These are phyloP conservation scores for Nemania abortiva DNA, from an alignment of 2,329 filamentous ascomycete species.

Conservation along the genomic window DNA sequence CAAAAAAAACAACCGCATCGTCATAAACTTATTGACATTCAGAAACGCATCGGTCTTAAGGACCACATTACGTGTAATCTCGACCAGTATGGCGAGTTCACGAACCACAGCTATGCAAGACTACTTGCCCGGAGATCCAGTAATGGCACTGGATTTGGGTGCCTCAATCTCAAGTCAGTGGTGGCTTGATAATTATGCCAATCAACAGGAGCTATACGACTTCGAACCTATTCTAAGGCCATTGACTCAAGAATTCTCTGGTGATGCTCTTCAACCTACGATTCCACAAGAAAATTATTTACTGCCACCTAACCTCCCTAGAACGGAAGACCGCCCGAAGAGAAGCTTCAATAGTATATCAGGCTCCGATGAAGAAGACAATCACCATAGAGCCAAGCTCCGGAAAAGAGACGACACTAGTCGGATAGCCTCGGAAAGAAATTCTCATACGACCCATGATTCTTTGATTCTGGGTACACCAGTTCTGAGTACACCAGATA, in stretches of 20 bases:
- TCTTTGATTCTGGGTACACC: too few species aligned
- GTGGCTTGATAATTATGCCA: slow-evolving; percentile 10
- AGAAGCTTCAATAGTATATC: neutral
- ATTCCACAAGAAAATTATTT: neutral
- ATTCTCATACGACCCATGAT: neutral
- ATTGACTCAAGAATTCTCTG: neutral
- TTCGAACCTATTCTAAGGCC: neutral
- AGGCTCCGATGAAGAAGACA: neutral
- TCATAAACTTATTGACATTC: neutral
- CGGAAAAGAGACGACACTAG: neutral
- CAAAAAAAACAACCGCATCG: neutral
- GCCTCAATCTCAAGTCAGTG: neutral
- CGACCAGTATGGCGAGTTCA: neutral
- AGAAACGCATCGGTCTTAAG: neutral
- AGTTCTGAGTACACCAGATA: too few species aligned
- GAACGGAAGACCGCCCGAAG: neutral
- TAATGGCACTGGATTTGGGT: slow-evolving; percentile 1
- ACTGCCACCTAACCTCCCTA: neutral
- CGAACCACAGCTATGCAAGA: neutral
- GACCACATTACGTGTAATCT: neutral
- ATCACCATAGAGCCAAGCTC: neutral
- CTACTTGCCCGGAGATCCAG: neutral
- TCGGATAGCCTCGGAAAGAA: neutral
- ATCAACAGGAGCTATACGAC: neutral
- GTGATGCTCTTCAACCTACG: neutral